Conservation (phyloP, 2,329 filamentous ascomycete genomes). For the Ophiognomonia clavigignenti-juglandacearum region DNA sequence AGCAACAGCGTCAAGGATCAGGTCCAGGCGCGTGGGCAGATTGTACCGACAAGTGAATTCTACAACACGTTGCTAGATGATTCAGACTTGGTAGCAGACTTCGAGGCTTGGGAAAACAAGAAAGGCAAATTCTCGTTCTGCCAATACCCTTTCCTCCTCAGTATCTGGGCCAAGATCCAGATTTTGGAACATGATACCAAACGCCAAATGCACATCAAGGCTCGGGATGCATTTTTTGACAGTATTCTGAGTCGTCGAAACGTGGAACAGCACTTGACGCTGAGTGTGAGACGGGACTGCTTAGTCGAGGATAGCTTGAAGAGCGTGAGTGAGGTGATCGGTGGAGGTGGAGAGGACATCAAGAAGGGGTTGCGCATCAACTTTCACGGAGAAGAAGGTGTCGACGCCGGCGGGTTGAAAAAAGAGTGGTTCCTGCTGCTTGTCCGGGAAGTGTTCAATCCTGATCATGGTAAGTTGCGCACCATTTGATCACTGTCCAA, state of each 20-base stretch:
- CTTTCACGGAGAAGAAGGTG: slow-evolving; percentile 83
- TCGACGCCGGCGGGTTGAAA: slow-evolving; percentile 82
- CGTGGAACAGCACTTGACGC: slow-evolving; percentile 71
- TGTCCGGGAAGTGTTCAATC: slow-evolving; percentile 85
- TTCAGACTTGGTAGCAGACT: slow-evolving; percentile 78
- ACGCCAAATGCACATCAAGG: slow-evolving; percentile 84
- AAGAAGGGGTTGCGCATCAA: slow-evolving; percentile 86
- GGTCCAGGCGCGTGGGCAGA: slow-evolving; percentile 52
- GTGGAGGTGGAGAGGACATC: slow-evolving; percentile 74
- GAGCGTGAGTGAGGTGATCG: slow-evolving; percentile 78
- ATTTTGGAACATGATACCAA: slow-evolving; percentile 85
- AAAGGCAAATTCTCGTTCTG: slow-evolving; percentile 78
- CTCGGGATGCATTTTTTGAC: slow-evolving; percentile 85
- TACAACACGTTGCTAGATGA: slow-evolving; percentile 85
- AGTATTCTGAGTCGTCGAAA: slow-evolving; percentile 73
- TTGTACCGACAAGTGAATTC: slow-evolving; percentile 77
- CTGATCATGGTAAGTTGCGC: slow-evolving; percentile 68
- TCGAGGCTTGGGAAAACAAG: slow-evolving; percentile 79
- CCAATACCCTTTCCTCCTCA: slow-evolving; percentile 87
- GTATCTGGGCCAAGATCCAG: slow-evolving; percentile 87
- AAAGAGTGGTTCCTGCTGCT: slow-evolving; percentile 95
- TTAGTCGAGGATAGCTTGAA: slow-evolving; percentile 84
- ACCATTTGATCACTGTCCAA: background rate
- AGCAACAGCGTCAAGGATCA: slow-evolving; percentile 34
- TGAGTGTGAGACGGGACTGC: slow-evolving; percentile 78